Evolutionary conservation across 192 early-diverging fungal genomes (phyloP), one percentile per base, ranked within the genome.

Genomic region (Cladochytrium replicatum): DNA sequence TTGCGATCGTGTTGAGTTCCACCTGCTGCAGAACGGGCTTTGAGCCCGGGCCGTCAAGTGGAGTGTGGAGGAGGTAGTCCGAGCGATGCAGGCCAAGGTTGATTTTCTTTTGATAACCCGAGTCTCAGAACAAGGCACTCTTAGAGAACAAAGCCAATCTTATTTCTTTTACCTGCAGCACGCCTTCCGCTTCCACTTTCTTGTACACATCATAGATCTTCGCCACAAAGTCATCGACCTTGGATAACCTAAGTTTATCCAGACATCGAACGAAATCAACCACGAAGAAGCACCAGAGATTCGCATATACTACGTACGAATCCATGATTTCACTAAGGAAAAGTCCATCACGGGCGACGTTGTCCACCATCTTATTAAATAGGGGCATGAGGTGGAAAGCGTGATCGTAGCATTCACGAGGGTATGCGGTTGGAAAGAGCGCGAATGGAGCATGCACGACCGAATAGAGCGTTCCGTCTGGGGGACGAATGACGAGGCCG

Each of bases 1-100:
- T 71, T 3, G 92, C 76, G 63, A 98, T 93, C 3, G 94, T 96
- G 65, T 98, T 98, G 54, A 93, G 81, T 52, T 98, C 94, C 1
- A 98, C 94, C 58, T 98, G 94, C 58, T 93, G 82, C 34, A 87
- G 71, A 24, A 63, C 61, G 25, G 76, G 57, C n/a, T 77, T 58
- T 5, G 66, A 66, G 7, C 55, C 63, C 0, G 50, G 50, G 2
- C 65, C 61, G 1, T 63, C 63, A 19, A 31, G 50, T 27, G 71
- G 63, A 29, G 77, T 61, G 60, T 97, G 81, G 13, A 94, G 67
- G 39, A 98, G 61, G 54, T 98, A 98, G 66, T 98, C 94, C 17
- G 85, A 91, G 38, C 94, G 77, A 63, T 91, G 85, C 17, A 96
- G 70, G 38, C 88, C 91, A n/a, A 98, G 52, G 22, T 75, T 77